Evolutionary conservation across 441 rosid genomes (phyloP).

Genomic region (Euphorbia celastroides): DNA sequence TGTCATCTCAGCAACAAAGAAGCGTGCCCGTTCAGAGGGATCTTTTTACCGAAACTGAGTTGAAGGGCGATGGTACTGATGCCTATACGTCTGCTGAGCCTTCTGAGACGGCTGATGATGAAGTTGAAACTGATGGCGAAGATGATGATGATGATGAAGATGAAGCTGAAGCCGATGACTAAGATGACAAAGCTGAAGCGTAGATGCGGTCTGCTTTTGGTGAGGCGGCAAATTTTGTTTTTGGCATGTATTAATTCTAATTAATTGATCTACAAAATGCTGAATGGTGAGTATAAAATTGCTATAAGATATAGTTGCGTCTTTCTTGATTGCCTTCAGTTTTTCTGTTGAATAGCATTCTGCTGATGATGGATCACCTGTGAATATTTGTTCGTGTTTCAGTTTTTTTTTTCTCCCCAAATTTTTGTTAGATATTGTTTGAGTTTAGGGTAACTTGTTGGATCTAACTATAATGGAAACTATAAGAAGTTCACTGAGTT

Average conservation of each 20-base stretch:
- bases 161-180: not conserved
- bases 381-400: too few species aligned
- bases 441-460: too few species aligned
- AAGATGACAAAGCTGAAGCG: conserved; percentile 4
- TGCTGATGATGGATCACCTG: too few species aligned
- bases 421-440: too few species aligned
- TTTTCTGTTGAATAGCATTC: too few species aligned
- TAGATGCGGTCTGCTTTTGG: not conserved
- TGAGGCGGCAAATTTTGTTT: not conserved
- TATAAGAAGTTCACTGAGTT: too few species aligned
- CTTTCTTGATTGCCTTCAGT: too few species aligned
- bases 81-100: conserved; percentile 6
- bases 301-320: too few species aligned
- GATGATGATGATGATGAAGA: conserved; percentile 1
- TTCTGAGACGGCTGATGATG: conserved; percentile 13
- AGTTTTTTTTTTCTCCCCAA: too few species aligned
- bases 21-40: conserved; percentile 80
- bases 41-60: conserved; percentile 58
- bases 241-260: not conserved
- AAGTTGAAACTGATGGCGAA: conserved; percentile 21
- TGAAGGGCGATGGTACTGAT: conserved; percentile 34
- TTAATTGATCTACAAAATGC: too few species aligned
- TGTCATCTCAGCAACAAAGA: conserved; percentile 70
- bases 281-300: too few species aligned
- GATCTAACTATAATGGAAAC: too few species aligned